Conservation (phyloP, 2,329 filamentous ascomycete genomes). For the Penicillium sp. region DNA sequence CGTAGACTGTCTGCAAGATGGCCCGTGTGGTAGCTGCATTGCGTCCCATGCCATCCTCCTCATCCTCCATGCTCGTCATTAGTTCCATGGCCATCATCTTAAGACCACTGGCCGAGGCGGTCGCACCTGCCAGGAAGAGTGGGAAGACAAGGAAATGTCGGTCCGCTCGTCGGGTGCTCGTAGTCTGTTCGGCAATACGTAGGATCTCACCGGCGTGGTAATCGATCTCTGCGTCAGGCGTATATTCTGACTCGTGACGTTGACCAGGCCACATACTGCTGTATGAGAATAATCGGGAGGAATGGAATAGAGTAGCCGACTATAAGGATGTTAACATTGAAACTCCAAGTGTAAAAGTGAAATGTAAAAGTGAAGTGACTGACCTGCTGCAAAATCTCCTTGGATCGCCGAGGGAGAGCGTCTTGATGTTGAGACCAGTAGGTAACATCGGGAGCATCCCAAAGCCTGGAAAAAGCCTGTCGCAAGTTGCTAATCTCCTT, state of each 20-base stretch:
- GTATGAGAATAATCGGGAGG: constrained; percentile 49
- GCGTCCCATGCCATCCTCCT: constrained; percentile 43
- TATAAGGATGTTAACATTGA: constrained; percentile 2
- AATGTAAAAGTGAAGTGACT: constrained; percentile 23
- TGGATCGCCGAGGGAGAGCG: constrained; percentile 33
- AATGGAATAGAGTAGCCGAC: constrained; percentile 45
- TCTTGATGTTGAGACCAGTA: constrained; percentile 36
- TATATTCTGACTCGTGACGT: constrained; percentile 36
- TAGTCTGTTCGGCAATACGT: constrained; percentile 40
- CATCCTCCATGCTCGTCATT: constrained; percentile 45
- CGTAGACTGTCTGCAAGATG: constrained; percentile 46
- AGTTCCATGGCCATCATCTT: constrained; percentile 48
- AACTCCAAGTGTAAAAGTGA: background rate
- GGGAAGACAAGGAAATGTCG: constrained; percentile 50
- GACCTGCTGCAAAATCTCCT: constrained; percentile 44
- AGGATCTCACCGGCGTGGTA: constrained; percentile 45
- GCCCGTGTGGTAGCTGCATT: constrained; percentile 45
- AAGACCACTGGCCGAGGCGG: constrained; percentile 38
- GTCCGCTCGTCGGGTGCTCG: constrained; percentile 38
- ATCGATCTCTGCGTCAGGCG: constrained; percentile 41
- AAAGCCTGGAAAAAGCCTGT: constrained; percentile 35
- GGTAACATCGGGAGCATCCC: constrained; percentile 35
- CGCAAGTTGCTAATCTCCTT: constrained; percentile 36
- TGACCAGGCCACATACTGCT: constrained; percentile 52
- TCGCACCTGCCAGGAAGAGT: constrained; percentile 50